Evolutionary conservation across 768 basidiomycete species (phyloP).

Genomic region (Lentinula boryana): DNA sequence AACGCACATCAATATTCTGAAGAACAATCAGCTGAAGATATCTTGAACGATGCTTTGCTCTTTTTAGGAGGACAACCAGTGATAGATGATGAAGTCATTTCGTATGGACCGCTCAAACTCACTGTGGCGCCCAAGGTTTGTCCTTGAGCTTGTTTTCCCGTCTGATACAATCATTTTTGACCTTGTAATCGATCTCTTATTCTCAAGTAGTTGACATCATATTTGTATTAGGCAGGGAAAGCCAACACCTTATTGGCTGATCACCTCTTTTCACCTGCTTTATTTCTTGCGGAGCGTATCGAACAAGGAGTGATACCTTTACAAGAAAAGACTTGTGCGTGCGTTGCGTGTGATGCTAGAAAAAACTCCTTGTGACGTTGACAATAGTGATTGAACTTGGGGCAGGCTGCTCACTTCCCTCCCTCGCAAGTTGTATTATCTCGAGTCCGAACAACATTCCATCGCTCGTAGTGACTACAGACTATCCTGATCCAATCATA

Average conservation of each 20-base stretch:
- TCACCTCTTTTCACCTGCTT: constrained; percentile 65
- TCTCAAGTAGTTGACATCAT: neutral
- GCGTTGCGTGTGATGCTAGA: neutral
- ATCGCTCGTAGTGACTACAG: constrained; percentile 52
- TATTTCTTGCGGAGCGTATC: constrained; percentile 61
- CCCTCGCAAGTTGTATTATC: constrained; percentile 47
- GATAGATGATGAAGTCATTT: constrained; percentile 36
- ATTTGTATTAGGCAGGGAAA: constrained; percentile 24
- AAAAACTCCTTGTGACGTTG: neutral
- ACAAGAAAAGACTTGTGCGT: constrained; percentile 33
- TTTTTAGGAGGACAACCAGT: constrained; percentile 43
- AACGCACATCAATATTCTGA: constrained; percentile 12
- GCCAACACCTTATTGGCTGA: constrained; percentile 69
- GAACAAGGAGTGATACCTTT: constrained; percentile 48
- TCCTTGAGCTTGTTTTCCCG: neutral
- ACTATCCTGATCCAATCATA: constrained; percentile 63
- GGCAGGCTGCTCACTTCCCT: constrained; percentile 63
- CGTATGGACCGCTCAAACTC: constrained; percentile 48
- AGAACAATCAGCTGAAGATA: constrained; percentile 31
- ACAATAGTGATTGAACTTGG: constrained; percentile 63
- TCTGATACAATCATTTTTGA: neutral
- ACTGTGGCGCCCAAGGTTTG: constrained; percentile 56
- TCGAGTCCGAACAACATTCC: constrained; percentile 38
- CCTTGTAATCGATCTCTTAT: neutral
- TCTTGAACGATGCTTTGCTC: constrained; percentile 44